phyloP scores from a whole-genome alignment of 441 rosid genomes.

The Bocquillonia castaneifolia region DNA sequence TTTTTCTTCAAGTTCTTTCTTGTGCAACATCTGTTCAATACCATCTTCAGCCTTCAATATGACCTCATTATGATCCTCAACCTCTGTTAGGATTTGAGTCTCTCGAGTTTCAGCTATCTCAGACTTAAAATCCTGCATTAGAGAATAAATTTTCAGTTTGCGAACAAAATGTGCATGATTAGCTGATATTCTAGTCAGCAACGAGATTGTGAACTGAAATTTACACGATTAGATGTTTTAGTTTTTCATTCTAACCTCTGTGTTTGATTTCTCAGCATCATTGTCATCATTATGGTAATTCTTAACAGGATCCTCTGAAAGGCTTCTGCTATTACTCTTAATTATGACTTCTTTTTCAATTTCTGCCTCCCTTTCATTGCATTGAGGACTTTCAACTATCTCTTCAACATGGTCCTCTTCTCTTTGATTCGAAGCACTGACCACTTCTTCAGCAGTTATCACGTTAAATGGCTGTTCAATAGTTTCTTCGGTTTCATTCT shows the following conservation, averaged over 20 bases:
- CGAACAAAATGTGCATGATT: background rate
- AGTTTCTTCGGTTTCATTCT: slow-evolving; percentile 3
- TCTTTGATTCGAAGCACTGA: slow-evolving; percentile 6
- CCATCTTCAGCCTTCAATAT: slow-evolving; percentile 20
- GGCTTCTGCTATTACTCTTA: slow-evolving; percentile 12
- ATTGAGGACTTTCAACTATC: slow-evolving; percentile 12
- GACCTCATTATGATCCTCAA: slow-evolving; percentile 1
- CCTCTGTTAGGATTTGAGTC: background rate
- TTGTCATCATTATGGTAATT: slow-evolving; percentile 15
- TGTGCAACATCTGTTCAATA: background rate
- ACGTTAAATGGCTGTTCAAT: slow-evolving; percentile 3
- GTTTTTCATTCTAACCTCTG: slow-evolving; percentile 28
- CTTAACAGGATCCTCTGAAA: slow-evolving; percentile 4
- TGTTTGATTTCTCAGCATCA: slow-evolving; percentile 5
- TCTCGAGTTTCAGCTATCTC: background rate
- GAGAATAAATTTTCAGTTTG: background rate
- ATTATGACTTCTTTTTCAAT: background rate
- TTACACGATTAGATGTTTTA: background rate
- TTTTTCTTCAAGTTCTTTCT: slow-evolving; percentile 15
- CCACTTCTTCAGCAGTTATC: slow-evolving; percentile 1
- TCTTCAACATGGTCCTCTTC: slow-evolving; percentile 15
- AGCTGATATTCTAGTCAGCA: background rate
- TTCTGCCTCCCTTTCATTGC: slow-evolving; percentile 13
- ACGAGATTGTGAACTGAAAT: background rate
- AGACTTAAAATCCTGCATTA: too few relatives aligned